Evolutionary conservation across 176 grass and related monocot genomes (phyloP).

Genomic region (Lolium perenne): DNA sequence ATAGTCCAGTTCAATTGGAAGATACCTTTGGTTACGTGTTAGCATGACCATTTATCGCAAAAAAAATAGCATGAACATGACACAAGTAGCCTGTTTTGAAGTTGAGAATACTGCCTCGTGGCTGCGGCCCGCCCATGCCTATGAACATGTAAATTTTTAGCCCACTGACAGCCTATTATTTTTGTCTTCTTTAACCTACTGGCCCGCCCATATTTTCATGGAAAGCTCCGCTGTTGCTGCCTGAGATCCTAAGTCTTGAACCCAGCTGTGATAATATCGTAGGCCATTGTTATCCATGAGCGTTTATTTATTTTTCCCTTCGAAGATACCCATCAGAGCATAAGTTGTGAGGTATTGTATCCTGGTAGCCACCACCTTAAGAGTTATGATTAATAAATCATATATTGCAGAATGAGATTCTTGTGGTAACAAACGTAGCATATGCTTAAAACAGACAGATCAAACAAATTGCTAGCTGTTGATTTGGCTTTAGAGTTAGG

Average conservation of each 20-base stretch:
- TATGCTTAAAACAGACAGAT: slow-evolving; percentile 8
- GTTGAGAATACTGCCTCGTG: slow-evolving; percentile 14
- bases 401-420: slow-evolving; percentile 14
- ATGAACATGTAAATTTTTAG: no score
- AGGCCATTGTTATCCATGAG: background rate
- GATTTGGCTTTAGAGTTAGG: slow-evolving; percentile 17
- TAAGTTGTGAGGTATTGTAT: slow-evolving; percentile 14
- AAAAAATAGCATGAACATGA: no score
- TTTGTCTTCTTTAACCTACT: no score
- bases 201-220: no score
- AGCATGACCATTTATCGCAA: background rate
- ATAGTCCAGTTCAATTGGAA: slow-evolving; percentile 29
- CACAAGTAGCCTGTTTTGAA: background rate
- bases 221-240: background rate
- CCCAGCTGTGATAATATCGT: slow-evolving; percentile 2
- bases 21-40: background rate
- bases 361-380: slow-evolving; percentile 12
- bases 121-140: no score
- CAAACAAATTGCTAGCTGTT: slow-evolving; percentile 8
- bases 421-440: slow-evolving; percentile 29
- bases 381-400: slow-evolving; percentile 2
- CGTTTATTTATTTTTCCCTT: background rate
- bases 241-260: background rate
- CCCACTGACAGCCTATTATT: no score
- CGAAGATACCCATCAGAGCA: background rate